Evolutionary conservation across 495 filamentous ascomycete genomes (phyloP).

Genomic region (Lasiosphaeris hirsuta): DNA sequence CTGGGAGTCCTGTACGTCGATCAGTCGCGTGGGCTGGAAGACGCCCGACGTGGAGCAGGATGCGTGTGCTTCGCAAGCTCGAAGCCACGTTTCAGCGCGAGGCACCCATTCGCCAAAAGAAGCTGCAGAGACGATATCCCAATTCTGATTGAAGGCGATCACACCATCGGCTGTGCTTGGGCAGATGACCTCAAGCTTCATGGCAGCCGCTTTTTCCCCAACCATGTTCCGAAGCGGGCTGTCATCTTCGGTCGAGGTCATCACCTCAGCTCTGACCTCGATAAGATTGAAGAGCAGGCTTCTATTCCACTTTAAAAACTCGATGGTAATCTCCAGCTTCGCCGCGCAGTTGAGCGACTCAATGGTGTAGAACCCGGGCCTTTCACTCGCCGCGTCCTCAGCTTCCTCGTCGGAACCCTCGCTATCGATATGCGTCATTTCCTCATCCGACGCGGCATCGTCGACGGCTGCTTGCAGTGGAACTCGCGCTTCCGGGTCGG

Average conservation of each 20-base stretch:
- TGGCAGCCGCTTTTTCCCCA: not conserved
- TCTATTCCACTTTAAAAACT: constrained; percentile 2
- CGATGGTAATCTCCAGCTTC: not conserved
- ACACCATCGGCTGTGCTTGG: not conserved
- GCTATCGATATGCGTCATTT: not conserved
- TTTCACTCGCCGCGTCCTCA: not conserved
- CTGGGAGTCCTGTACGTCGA: not conserved
- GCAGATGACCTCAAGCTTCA: constrained; percentile 1
- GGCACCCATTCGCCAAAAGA: not conserved
- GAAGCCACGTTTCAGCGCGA: not conserved
- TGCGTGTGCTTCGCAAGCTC: not conserved
- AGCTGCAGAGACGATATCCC: not conserved
- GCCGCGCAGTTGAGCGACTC: not conserved
- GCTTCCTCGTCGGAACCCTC: not conserved
- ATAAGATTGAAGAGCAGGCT: not conserved
- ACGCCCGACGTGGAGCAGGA: not conserved
- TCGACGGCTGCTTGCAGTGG: not conserved
- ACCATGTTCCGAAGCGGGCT: not conserved
- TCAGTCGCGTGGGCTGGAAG: not conserved
- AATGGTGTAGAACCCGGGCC: not conserved
- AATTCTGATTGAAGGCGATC: constrained; percentile 1
- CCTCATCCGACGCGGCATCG: not conserved
- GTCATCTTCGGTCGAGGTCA: not conserved
- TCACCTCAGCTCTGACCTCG: not conserved
- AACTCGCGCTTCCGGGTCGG: too few relatives aligned